Conservation (phyloP, 148 eudicot genomes). For the Suaeda aralocaspica region DNA sequence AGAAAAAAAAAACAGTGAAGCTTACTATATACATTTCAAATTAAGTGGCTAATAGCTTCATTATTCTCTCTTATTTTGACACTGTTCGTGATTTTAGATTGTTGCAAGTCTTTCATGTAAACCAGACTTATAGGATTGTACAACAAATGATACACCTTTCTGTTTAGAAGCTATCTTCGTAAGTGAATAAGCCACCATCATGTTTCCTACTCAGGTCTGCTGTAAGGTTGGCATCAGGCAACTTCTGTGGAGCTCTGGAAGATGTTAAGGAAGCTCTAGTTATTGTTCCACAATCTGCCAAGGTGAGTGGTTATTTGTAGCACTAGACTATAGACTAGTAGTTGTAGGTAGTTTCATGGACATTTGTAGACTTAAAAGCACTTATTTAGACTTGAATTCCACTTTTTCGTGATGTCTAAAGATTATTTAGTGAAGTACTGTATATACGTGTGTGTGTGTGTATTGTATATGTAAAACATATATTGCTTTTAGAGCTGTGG, state of each 20-base stretch:
- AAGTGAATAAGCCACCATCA: slow-evolving; percentile 15
- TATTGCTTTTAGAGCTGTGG: no score
- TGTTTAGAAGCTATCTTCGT: background rate
- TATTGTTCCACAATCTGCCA: slow-evolving; percentile 51
- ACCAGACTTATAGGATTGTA: background rate
- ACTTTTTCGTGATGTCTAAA: no score
- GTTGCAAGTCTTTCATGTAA: background rate
- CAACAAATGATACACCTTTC: background rate
- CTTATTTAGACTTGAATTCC: background rate
- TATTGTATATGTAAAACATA: no score
- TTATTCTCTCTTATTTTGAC: background rate
- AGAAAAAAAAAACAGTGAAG: background rate
- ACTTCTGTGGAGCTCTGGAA: slow-evolving; percentile 62
- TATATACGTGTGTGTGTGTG: no score
- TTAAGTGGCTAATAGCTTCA: background rate
- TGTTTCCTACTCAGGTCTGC: slow-evolving; percentile 45
- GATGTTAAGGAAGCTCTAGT: slow-evolving; percentile 63
- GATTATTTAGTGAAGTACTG: no score
- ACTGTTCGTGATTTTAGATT: background rate
- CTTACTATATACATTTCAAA: background rate
- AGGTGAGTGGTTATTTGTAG: slow-evolving; percentile 40
- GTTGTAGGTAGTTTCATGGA: background rate
- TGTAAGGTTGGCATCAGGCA: slow-evolving; percentile 52
- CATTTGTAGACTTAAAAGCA: background rate
- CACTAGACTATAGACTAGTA: no score